Conservation (phyloP, 1,284 basidiomycete species). For the Omphalotus olearius region DNA sequence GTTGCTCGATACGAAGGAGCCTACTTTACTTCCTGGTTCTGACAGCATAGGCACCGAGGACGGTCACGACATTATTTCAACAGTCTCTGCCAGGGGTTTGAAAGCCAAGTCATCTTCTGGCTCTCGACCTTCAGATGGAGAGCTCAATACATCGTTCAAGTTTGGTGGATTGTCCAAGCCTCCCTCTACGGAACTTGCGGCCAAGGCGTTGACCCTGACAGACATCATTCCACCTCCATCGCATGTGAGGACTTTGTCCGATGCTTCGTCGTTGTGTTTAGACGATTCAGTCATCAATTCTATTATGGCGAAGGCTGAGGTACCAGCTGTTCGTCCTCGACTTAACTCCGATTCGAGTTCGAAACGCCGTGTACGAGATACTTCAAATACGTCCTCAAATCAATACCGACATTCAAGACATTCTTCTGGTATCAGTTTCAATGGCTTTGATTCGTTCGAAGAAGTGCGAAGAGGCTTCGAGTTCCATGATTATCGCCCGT, state of each 20-base stretch:
- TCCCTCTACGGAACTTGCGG: conserved; percentile 14
- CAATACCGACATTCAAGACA: conserved; percentile 37
- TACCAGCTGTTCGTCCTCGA: conserved; percentile 27
- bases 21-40: conserved; percentile 31
- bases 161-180: conserved; percentile 57
- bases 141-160: conserved; percentile 65
- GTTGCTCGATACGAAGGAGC: conserved; percentile 31
- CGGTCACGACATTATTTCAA: conserved; percentile 8
- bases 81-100: neutral
- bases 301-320: conserved; percentile 47
- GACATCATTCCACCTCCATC: conserved; percentile 69
- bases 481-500: conserved; percentile 53
- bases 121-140: conserved; percentile 54
- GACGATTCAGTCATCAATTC: conserved; percentile 59
- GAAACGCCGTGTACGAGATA: conserved; percentile 25
- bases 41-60: conserved; percentile 26
- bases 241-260: conserved; percentile 46
- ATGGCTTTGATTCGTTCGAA: conserved; percentile 67
- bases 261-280: conserved; percentile 37
- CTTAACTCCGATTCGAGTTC: conserved; percentile 43
- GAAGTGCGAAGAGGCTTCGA: conserved; percentile 73
- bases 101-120: conserved; percentile 30
- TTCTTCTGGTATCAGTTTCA: conserved; percentile 59
- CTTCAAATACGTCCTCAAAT: conserved; percentile 20
- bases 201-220: conserved; percentile 50